Percentiles rank a stretch among this genome's conserved stretches.
These are phyloP conservation scores for Abelmoschus esculentus DNA, from an alignment of 345 rosid genomes.

Conservation along the genomic window DNA sequence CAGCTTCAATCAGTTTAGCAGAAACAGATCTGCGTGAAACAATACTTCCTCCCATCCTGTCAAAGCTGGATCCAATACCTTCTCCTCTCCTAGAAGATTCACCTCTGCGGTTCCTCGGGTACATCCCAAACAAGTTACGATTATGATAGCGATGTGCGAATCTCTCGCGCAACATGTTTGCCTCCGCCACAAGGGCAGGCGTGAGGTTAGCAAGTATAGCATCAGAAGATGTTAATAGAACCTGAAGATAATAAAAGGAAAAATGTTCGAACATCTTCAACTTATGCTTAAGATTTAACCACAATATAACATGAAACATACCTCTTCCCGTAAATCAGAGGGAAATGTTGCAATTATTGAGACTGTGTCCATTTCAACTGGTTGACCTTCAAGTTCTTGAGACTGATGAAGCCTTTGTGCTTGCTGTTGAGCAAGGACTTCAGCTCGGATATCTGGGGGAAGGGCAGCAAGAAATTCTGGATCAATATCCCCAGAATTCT, in stretches of 20 bases:
- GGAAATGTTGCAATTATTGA: constrained; percentile 98
- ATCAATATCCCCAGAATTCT: constrained; percentile 78
- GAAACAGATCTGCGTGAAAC: constrained; percentile 57
- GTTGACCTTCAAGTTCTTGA: constrained; percentile 98
- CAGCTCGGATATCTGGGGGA: constrained; percentile 94
- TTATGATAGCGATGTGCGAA: constrained; percentile 84
- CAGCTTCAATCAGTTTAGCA: constrained; percentile 75
- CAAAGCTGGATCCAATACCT: constrained; percentile 57
- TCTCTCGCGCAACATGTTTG: constrained; percentile 97
- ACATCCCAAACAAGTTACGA: constrained; percentile 83
- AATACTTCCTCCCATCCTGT: constrained; percentile 47
- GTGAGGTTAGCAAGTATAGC: constrained; percentile 96
- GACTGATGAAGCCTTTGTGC: constrained; percentile 87
- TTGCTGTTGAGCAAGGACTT: constrained; percentile 91
- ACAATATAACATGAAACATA: constrained; percentile 16
- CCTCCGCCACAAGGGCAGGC: constrained; percentile 98
- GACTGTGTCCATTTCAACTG: constrained; percentile 98
- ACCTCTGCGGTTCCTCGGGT: constrained; percentile 89
- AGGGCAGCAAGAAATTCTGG: constrained; percentile 98
- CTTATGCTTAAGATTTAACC: constrained; percentile 7
- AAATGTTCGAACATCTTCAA: neutral
- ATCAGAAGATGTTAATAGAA: constrained; percentile 88
- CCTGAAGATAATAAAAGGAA: constrained; percentile 35
- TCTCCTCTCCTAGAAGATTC: constrained; percentile 88
- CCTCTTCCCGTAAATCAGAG: constrained; percentile 95